These are phyloP conservation scores for Fusarium sp. DNA, from an alignment of 2,329 filamentous ascomycete species.

Conservation along the genomic window DNA sequence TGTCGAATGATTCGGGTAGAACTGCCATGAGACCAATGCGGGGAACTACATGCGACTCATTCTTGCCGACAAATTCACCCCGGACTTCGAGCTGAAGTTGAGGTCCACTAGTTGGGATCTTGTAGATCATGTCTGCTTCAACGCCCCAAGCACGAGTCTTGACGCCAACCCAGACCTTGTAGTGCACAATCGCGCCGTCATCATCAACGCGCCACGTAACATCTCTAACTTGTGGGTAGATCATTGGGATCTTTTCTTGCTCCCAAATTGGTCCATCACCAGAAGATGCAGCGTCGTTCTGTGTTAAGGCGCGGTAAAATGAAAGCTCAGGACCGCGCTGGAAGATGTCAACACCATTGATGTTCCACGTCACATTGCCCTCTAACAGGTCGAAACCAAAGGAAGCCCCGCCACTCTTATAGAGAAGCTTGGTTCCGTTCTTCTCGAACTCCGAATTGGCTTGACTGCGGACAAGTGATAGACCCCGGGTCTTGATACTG, in stretches of 20 bases:
- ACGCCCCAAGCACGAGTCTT: conserved; percentile 11
- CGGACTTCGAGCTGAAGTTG: neutral
- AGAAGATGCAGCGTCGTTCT: neutral
- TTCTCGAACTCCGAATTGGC: neutral
- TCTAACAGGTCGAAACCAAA: neutral
- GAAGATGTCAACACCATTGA: neutral
- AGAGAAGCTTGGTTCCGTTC: neutral
- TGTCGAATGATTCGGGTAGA: neutral
- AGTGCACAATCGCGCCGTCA: neutral
- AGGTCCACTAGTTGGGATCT: neutral
- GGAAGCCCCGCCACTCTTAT: neutral
- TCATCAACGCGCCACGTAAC: neutral
- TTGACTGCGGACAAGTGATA: neutral
- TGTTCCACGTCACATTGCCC: conserved; percentile 4
- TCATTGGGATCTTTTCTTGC: neutral
- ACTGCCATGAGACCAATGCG: conserved; percentile 14
- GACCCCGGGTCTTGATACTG: rapidly evolving
- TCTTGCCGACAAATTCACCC: neutral
- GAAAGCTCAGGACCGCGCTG: conserved; percentile 3
- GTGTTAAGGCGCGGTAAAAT: conserved; percentile 6
- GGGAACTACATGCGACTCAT: neutral
- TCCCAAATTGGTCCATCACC: conserved; percentile 16
- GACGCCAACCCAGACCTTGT: conserved; percentile 18
- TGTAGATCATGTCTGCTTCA: conserved; percentile 15
- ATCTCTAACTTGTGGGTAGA: neutral